These are phyloP conservation scores for Rhizopus sp. DNA, from an alignment of 371 early-diverging fungal species.

Conservation along the genomic window DNA sequence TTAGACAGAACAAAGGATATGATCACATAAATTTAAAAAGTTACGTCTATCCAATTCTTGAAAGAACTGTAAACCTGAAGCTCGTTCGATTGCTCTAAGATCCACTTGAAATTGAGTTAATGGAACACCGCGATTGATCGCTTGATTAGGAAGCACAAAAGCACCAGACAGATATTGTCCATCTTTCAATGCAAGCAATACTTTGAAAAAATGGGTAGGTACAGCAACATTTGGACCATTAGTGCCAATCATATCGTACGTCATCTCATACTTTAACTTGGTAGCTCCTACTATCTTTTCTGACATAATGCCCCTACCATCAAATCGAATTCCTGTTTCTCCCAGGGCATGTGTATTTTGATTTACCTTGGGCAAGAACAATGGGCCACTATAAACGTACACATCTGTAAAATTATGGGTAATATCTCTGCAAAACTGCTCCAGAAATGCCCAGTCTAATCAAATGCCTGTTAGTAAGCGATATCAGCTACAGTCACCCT, in stretches of 20 bases:
- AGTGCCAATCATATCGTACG: conserved; percentile 78
- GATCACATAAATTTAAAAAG: conserved; percentile 41
- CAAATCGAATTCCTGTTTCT: not conserved
- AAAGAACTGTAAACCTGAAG: conserved; percentile 77
- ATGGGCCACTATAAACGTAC: conserved; percentile 76
- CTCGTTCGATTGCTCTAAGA: conserved; percentile 68
- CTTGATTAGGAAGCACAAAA: conserved; percentile 85
- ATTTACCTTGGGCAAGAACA: conserved; percentile 61
- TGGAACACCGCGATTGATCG: conserved; percentile 58
- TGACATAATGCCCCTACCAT: not conserved
- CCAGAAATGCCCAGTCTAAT: conserved; percentile 76
- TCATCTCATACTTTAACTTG: conserved; percentile 28
- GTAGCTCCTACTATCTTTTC: not conserved
- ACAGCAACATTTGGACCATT: conserved; percentile 80
- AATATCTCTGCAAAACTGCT: conserved; percentile 70
- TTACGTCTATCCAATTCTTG: conserved; percentile 51
- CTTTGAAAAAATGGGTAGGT: conserved; percentile 92
- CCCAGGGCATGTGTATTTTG: conserved; percentile 4
- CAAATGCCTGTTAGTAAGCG: not conserved
- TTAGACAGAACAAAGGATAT: conserved; percentile 8
- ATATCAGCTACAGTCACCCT: conserved; percentile 7
- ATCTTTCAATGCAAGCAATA: conserved; percentile 55
- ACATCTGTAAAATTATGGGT: conserved; percentile 66
- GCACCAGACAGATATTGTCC: conserved; percentile 56
- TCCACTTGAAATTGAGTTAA: conserved; percentile 70